Evolutionary conservation across 768 basidiomycete genomes (phyloP), one percentile per base, ranked within the genome.

Genomic region (Mycena capillaripes): DNA sequence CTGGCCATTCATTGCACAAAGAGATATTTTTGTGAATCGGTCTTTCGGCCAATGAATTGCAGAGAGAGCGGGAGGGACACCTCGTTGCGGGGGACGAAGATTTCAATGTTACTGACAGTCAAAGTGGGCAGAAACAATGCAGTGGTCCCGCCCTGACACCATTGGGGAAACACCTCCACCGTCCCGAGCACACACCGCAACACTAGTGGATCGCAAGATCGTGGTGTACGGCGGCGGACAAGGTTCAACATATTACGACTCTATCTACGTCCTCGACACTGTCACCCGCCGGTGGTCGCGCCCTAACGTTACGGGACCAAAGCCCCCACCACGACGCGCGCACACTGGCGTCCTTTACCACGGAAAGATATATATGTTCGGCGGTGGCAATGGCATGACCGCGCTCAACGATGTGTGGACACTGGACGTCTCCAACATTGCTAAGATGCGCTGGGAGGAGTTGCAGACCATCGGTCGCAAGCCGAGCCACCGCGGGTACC

Each of bases 341-440:
- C 97, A 98, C 80, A 95, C 95, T 0, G 90, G 95, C 0, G 93
- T 97, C 17, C 82, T 91, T 25, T 92, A 95, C 77, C 83, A 85
- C 32, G 86, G 87, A 69, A 92, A 89, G 78, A 87, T 98, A 0
- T 95, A 94, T 85, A 82, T 98, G 4, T 98, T 97, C 76, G 97
- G 96, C 10, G 96, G 97, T n/a, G 97, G 97, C 3, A 97, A 96
- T 69, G 97, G 97, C 0, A 85, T 93, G 83, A 89, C 89, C n/a
- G 96, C 97, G 0, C 85, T 98, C 66, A 95, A 95, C 75, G 97
- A 98, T 80, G 83, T 97, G 23, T 97, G 96, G 96, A 90, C 92
- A 19, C 84, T 97, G 27, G 95, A 97, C 68, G 89, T 93, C 0
- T 86, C 83, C 38, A 70, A 63, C 29, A 72, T 69, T 36, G 27